phyloP scores from a whole-genome alignment of 1,139 yeast species.

The Lodderomyces parapsilosis region DNA sequence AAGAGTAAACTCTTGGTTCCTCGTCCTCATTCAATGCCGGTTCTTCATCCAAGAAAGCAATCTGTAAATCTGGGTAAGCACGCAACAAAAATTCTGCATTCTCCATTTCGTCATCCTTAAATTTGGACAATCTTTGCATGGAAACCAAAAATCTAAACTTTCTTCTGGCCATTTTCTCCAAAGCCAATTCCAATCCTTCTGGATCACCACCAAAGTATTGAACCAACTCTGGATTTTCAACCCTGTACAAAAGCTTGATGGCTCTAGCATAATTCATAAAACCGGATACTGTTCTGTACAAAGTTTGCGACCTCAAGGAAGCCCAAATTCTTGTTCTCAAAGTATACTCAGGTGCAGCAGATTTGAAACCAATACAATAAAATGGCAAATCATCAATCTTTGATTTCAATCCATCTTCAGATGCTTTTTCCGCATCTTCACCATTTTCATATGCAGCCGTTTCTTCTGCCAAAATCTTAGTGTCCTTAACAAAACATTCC shows the following conservation, averaged over 20 bases:
- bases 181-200: constrained; percentile 89
- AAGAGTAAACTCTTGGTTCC: constrained; percentile 95
- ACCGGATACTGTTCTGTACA: constrained; percentile 98
- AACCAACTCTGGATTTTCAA: constrained; percentile 98
- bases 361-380: constrained; percentile 98
- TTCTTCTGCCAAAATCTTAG: constrained; percentile 97
- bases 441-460: constrained; percentile 82
- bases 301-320: constrained; percentile 94
- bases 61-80: constrained; percentile 98
- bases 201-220: constrained; percentile 99
- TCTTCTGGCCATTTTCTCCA: constrained; percentile 99
- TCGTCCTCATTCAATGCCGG: constrained; percentile 89
- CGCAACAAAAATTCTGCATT: constrained; percentile 96
- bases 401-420: constrained; percentile 75
- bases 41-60: constrained; percentile 96
- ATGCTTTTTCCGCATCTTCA: constrained; percentile 58
- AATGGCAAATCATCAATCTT: constrained; percentile 97
- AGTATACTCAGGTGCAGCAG: constrained; percentile 99
- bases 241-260: constrained; percentile 93
- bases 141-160: constrained; percentile 96
- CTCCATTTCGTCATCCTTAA: constrained; percentile 96
- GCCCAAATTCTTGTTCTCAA: constrained; percentile 99
- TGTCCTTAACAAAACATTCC: constrained; percentile 98
- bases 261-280: constrained; percentile 99
- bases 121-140: constrained; percentile 97